phyloP scores from a whole-genome alignment of 2,329 filamentous ascomycete genomes.

The Ceratocystis destructans region DNA sequence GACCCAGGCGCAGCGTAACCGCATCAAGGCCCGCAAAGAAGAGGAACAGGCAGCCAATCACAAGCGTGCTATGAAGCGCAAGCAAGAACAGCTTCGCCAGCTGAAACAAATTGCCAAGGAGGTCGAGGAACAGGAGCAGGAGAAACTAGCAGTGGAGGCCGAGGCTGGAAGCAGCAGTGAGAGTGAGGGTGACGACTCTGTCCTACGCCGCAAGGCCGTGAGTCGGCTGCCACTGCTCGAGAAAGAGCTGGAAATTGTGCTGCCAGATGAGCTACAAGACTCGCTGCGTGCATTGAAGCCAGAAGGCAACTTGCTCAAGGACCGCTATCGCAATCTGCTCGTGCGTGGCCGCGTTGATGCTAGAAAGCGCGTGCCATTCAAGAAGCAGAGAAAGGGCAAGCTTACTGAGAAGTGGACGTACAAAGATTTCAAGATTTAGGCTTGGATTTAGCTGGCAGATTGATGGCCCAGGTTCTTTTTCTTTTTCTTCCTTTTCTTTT shows the following conservation, averaged over 20 bases:
- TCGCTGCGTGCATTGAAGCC: slow-evolving; percentile 72
- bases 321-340: slow-evolving; percentile 79
- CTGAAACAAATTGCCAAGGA: slow-evolving; percentile 58
- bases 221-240: slow-evolving; percentile 56
- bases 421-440: slow-evolving; percentile 60
- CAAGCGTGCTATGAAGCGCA: slow-evolving; percentile 59
- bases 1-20: slow-evolving; percentile 75
- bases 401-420: slow-evolving; percentile 93
- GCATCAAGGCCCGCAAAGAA: slow-evolving; percentile 75
- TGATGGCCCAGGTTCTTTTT: not conserved
- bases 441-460: not conserved
- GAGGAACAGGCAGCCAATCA: slow-evolving; percentile 65
- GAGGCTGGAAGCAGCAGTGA: slow-evolving; percentile 31
- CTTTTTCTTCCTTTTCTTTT: not conserved
- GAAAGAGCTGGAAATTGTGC: slow-evolving; percentile 63
- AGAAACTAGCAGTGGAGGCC: slow-evolving; percentile 29
- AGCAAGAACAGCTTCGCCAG: slow-evolving; percentile 55
- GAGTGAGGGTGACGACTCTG: slow-evolving; percentile 46
- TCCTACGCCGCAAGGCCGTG: slow-evolving; percentile 57
- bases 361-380: slow-evolving; percentile 62
- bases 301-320: slow-evolving; percentile 87
- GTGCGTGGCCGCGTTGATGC: slow-evolving; percentile 81
- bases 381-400: slow-evolving; percentile 68
- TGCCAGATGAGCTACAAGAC: slow-evolving; percentile 73
- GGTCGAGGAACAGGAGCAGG: slow-evolving; percentile 44